These are phyloP conservation scores for Amanita pallidorosea DNA, from an alignment of 768 basidiomycete species.

Conservation along the genomic window DNA sequence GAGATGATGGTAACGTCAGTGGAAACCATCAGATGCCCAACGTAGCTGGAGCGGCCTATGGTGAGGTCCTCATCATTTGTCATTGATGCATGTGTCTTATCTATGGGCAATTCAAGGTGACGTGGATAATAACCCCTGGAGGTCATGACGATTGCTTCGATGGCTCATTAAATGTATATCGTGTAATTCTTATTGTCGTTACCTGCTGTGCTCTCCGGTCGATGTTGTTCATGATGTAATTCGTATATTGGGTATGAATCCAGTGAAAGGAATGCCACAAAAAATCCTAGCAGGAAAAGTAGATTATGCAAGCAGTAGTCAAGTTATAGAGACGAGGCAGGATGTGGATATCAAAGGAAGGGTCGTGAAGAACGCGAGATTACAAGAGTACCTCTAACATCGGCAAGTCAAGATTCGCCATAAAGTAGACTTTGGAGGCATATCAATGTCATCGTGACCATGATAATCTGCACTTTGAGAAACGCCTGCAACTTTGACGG, in stretches of 20 bases:
- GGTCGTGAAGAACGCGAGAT: slow-evolving; percentile 4
- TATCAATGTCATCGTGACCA: slow-evolving; percentile 45
- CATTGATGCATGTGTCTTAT: neutral
- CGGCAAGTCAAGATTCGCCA: slow-evolving; percentile 70
- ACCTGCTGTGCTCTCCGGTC: neutral
- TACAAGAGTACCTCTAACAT: slow-evolving; percentile 35
- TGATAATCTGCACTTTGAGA: slow-evolving; percentile 50
- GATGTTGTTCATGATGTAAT: neutral
- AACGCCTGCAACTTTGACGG: slow-evolving; percentile 58
- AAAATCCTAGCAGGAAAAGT: slow-evolving; percentile 2
- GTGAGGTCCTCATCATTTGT: neutral
- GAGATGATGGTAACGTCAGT: slow-evolving; percentile 12
- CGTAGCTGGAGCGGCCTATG: neutral
- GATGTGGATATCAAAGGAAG: neutral
- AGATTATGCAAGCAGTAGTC: slow-evolving; percentile 4
- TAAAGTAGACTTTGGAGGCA: slow-evolving; percentile 41
- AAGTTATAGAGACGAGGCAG: slow-evolving; percentile 1
- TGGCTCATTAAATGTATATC: neutral
- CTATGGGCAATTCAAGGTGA: neutral
- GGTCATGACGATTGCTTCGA: neutral
- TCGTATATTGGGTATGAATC: slow-evolving; percentile 8
- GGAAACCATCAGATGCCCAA: neutral
- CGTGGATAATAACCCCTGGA: neutral
- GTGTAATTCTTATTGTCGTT: neutral
- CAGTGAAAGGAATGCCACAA: slow-evolving; percentile 2